Conservation (phyloP, 148 eudicot species). For the Spergularia bocconei region DNA sequence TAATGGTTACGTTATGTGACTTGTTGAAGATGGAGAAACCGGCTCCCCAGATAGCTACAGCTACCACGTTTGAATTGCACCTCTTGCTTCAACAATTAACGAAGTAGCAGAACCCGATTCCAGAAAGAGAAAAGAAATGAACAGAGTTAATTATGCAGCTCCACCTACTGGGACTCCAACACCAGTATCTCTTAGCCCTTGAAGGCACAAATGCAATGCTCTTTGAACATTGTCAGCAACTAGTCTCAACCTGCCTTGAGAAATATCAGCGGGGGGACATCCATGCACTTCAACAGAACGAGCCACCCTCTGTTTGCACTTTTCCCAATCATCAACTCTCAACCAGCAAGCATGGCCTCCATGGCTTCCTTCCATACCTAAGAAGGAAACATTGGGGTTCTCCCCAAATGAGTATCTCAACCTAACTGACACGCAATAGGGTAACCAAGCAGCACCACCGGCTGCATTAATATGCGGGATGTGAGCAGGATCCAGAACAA, state of each 20-base stretch:
- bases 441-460: slow-evolving; percentile 99
- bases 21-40: neutral
- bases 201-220: slow-evolving; percentile 65
- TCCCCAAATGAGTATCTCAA: slow-evolving; percentile 79
- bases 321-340: slow-evolving; percentile 81
- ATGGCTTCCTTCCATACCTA: slow-evolving; percentile 99
- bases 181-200: slow-evolving; percentile 62
- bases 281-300: slow-evolving; percentile 67
- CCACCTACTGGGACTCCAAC: slow-evolving; percentile 38
- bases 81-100: neutral
- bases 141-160: slow-evolving; percentile 17
- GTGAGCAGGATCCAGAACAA: slow-evolving; percentile 86
- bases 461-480: slow-evolving; percentile 85
- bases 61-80: neutral
- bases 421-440: slow-evolving; percentile 89
- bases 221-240: slow-evolving; percentile 85
- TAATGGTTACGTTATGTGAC: neutral
- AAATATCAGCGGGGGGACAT: slow-evolving; percentile 44
- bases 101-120: neutral
- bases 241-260: slow-evolving; percentile 83
- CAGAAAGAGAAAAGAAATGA: neutral
- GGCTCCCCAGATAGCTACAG: neutral
- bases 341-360: slow-evolving; percentile 94
- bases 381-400: slow-evolving; percentile 54
- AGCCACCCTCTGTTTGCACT: slow-evolving; percentile 73